Percentiles rank a stretch among this genome's conserved stretches.
Conservation (phyloP, 768 basidiomycete species). For the Termitomyces sp. region DNA sequence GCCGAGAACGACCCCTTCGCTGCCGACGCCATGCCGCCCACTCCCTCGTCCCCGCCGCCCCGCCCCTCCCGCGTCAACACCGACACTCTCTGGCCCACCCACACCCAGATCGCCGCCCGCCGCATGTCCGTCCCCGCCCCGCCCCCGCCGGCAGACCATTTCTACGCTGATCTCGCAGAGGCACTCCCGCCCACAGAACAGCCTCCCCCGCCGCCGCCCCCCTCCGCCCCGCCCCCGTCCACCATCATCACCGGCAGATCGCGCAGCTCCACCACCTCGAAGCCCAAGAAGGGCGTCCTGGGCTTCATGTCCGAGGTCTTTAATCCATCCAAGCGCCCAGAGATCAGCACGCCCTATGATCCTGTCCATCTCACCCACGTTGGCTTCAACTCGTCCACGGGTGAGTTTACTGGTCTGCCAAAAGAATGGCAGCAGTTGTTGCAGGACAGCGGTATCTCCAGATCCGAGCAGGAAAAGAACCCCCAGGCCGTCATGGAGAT, state of each 20-base stretch:
- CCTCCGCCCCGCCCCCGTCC: conserved; percentile 7
- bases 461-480: conserved; percentile 94
- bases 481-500: conserved; percentile 98
- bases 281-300: conserved; percentile 67
- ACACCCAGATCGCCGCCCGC: conserved; percentile 37
- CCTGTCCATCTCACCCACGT: conserved; percentile 99
- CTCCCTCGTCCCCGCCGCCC: conserved; percentile 45
- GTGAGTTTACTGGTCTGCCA: conserved; percentile 96
- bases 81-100: conserved; percentile 60
- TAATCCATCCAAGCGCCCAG: conserved; percentile 70
- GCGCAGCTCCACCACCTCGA: conserved; percentile 46
- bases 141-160: conserved; percentile 26
- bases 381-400: conserved; percentile 97
- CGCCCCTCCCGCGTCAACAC: conserved; percentile 86
- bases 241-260: conserved; percentile 28
- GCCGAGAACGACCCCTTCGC: conserved; percentile 59
- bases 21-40: conserved; percentile 29
- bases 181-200: conserved; percentile 28
- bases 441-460: conserved; percentile 93
- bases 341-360: conserved; percentile 98
- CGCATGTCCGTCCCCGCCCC: conserved; percentile 49
- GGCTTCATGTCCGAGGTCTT: conserved; percentile 71
- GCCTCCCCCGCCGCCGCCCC: background rate
- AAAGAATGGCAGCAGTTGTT: conserved; percentile 99
- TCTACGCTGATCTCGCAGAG: conserved; percentile 44